A percentile compares a stretch with the other conserved stretches of the same genome.
Conservation (phyloP, 805 yeast genomes). For the Starmerella stigmatis region DNA sequence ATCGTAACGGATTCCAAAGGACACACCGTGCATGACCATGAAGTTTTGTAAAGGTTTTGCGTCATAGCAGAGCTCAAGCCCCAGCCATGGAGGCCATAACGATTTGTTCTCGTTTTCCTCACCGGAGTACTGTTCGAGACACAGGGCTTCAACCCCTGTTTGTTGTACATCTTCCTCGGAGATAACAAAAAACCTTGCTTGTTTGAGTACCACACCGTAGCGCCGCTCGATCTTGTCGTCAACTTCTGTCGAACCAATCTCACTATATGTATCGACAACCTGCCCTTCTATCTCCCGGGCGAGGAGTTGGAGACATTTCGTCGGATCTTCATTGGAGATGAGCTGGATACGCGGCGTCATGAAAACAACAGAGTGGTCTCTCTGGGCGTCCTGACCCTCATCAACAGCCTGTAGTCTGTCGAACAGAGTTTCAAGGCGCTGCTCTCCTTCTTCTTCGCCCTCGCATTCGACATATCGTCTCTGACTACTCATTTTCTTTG, state of each 20-base stretch:
- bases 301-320: slow-evolving; percentile 55
- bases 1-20: slow-evolving; percentile 52
- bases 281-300: slow-evolving; percentile 63
- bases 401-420: slow-evolving; percentile 39
- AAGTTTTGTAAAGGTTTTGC: slow-evolving; percentile 39
- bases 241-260: slow-evolving; percentile 34
- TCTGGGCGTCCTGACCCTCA: slow-evolving; percentile 32
- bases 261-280: slow-evolving; percentile 44
- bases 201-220: slow-evolving; percentile 53
- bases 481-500: neutral
- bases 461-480: neutral
- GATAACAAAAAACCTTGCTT: slow-evolving; percentile 65
- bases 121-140: slow-evolving; percentile 49
- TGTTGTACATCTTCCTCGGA: slow-evolving; percentile 42
- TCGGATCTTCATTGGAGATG: slow-evolving; percentile 41
- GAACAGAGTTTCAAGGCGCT: slow-evolving; percentile 15
- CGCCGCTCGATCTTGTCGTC: slow-evolving; percentile 48
- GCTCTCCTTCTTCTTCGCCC: neutral
- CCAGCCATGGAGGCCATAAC: slow-evolving; percentile 86
- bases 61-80: slow-evolving; percentile 56
- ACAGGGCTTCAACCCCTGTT: slow-evolving; percentile 48
- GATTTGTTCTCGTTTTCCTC: slow-evolving; percentile 32
- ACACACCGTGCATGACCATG: slow-evolving; percentile 52
- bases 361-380: slow-evolving; percentile 56
- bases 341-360: slow-evolving; percentile 77